These are phyloP conservation scores for Arbutus unedo DNA, from an alignment of 148 eudicot genomes.

Conservation along the genomic window DNA sequence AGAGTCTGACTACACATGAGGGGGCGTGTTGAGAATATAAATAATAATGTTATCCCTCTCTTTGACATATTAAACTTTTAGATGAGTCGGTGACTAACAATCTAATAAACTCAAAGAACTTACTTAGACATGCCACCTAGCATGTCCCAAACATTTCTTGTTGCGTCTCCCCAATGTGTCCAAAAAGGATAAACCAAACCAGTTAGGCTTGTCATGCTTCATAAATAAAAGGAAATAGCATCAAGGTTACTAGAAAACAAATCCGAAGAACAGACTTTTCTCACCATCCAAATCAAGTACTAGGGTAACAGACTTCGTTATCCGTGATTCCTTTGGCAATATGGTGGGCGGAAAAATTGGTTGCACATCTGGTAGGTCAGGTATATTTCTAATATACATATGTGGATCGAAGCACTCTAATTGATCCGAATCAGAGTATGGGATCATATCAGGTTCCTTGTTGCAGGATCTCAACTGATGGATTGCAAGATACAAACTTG, in stretches of 20 bases:
- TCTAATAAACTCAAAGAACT: too few relatives aligned
- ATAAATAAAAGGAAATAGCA: background rate
- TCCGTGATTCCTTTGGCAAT: constrained; percentile 43
- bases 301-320: constrained; percentile 59
- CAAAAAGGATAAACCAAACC: background rate
- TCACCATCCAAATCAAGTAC: constrained; percentile 97
- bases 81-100: too few relatives aligned
- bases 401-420: constrained; percentile 73
- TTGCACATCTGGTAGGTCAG: constrained; percentile 58
- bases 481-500: constrained; percentile 74
- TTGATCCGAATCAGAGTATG: constrained; percentile 52
- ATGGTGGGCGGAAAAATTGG: constrained; percentile 35
- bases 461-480: constrained; percentile 65
- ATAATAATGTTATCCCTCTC: too few relatives aligned
- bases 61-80: too few relatives aligned
- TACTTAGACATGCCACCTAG: background rate
- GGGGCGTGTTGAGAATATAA: too few relatives aligned
- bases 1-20: too few relatives aligned
- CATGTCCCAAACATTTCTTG: background rate
- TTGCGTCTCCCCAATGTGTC: background rate
- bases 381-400: constrained; percentile 64
- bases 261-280: constrained; percentile 9
- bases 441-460: constrained; percentile 51
- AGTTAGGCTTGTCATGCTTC: background rate
- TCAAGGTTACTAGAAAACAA: background rate